A percentile compares a stretch with the other conserved stretches of the same genome.
Evolutionary conservation across 2,329 filamentous ascomycete genomes (phyloP).

Genomic region (Cyclaneusma minus): DNA sequence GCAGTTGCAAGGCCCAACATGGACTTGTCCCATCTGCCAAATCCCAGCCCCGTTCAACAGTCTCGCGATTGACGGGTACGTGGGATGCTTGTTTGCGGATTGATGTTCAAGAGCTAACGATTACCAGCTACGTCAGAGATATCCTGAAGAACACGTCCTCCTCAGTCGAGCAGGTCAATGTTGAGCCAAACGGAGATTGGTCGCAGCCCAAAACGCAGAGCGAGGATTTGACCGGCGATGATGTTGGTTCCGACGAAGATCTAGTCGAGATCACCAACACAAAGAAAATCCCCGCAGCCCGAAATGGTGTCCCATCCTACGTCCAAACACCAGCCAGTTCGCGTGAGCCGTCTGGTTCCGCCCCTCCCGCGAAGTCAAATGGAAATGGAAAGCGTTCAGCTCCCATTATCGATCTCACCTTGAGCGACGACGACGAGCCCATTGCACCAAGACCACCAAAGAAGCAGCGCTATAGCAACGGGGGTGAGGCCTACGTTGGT

Average conservation of each 20-base stretch:
- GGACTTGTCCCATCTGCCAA: constrained; percentile 90
- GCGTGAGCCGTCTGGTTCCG: constrained; percentile 22
- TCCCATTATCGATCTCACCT: constrained; percentile 36
- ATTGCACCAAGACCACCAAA: constrained; percentile 18
- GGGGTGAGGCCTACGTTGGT: too few species aligned
- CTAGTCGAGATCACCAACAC: constrained; percentile 29
- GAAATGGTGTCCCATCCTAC: too few species aligned
- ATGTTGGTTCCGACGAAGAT: constrained; percentile 31
- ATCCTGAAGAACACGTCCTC: constrained; percentile 62
- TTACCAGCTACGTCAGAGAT: constrained; percentile 65
- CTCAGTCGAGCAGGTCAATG: constrained; percentile 68
- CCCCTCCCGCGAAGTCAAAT: constrained; percentile 11
- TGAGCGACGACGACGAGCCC: constrained; percentile 31
- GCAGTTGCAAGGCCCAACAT: constrained; percentile 91
- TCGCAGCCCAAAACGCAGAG: constrained; percentile 12
- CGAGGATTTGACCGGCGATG: constrained; percentile 6
- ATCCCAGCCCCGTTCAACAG: constrained; percentile 67
- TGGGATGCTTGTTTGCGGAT: constrained; percentile 9
- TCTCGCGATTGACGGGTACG: constrained; percentile 75
- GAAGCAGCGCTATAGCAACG: constrained; percentile 8
- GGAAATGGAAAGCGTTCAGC: constrained; percentile 25
- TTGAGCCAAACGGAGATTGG: constrained; percentile 82
- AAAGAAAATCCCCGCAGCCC: too few species aligned
- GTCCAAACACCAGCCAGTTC: constrained; percentile 5
- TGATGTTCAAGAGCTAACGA: constrained; percentile 2